phyloP scores from a whole-genome alignment of 2,329 filamentous ascomycete genomes.

The Sporothrix inflata region DNA sequence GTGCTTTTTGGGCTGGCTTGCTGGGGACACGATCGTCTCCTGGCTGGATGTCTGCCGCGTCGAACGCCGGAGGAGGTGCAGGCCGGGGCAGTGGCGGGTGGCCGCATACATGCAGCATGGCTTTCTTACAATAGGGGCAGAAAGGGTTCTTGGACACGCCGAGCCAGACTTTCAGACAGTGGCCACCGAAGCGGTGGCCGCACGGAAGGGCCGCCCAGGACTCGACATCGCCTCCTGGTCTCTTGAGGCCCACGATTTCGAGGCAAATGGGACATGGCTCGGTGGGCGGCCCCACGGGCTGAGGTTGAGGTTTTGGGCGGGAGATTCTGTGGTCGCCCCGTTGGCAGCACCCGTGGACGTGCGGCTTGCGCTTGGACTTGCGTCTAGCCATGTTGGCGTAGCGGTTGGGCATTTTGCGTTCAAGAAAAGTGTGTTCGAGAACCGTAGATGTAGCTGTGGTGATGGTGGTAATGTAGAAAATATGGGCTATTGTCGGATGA shows the following conservation, averaged over 20 bases:
- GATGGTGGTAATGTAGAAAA: not conserved
- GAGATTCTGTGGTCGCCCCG: not conserved
- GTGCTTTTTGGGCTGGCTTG: not conserved
- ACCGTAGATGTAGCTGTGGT: not conserved
- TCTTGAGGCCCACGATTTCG: slow-evolving; percentile 45
- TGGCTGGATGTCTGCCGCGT: not conserved
- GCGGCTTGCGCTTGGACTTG: no score
- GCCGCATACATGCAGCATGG: slow-evolving; percentile 40
- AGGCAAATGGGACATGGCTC: slow-evolving; percentile 49
- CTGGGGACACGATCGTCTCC: not conserved
- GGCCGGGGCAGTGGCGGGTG: slow-evolving; percentile 41
- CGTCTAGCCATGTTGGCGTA: no score
- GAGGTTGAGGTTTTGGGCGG: not conserved
- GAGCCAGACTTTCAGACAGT: slow-evolving; percentile 51
- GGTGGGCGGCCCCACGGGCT: not conserved
- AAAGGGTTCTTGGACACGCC: slow-evolving; percentile 41
- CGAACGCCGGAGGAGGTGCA: not conserved
- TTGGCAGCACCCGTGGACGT: not conserved
- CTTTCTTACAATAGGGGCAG: slow-evolving; percentile 48
- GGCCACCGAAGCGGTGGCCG: slow-evolving; percentile 49
- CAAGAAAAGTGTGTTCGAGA: not conserved
- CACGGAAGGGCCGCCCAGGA: slow-evolving; percentile 48
- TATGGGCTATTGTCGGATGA: not conserved
- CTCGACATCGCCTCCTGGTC: slow-evolving; percentile 46
- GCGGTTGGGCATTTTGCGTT: not conserved